These are phyloP conservation scores for Graphiopsis chlorocephala DNA, from an alignment of 2,329 filamentous ascomycete genomes.

Conservation along the genomic window DNA sequence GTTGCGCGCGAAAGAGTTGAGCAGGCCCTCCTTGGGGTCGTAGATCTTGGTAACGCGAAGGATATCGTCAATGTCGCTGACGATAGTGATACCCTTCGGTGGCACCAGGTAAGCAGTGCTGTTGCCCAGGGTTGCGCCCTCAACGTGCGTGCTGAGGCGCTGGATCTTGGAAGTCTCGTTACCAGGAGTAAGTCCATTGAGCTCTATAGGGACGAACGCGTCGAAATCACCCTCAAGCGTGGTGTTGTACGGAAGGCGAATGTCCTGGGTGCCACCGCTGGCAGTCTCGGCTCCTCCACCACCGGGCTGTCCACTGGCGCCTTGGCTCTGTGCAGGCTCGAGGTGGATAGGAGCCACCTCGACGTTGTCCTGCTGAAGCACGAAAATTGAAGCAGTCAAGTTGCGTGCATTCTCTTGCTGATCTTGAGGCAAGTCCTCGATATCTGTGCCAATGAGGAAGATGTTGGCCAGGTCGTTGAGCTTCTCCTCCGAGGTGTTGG, in stretches of 20 bases:
- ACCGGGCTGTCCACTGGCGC: conserved; percentile 48
- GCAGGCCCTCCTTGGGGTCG: conserved; percentile 67
- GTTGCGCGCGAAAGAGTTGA: conserved; percentile 72
- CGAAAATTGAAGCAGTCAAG: conserved; percentile 68
- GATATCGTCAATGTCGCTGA: conserved; percentile 79
- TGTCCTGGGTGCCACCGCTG: conserved; percentile 59
- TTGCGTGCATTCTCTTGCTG: conserved; percentile 70
- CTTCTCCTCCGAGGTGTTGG: conserved; percentile 62
- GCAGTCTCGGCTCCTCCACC: conserved; percentile 52
- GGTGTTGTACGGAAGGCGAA: conserved; percentile 64
- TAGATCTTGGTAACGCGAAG: conserved; percentile 80
- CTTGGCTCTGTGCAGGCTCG: conserved; percentile 56
- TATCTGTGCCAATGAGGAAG: conserved; percentile 65
- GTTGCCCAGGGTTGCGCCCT: conserved; percentile 65
- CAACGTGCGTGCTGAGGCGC: conserved; percentile 64
- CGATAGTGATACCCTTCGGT: conserved; percentile 64
- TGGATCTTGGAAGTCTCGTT: conserved; percentile 65
- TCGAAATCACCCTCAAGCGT: conserved; percentile 71
- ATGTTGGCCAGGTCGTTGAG: conserved; percentile 67
- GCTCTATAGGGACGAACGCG: conserved; percentile 62
- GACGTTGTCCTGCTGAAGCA: conserved; percentile 67
- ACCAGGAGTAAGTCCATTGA: conserved; percentile 60
- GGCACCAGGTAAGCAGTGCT: conserved; percentile 75
- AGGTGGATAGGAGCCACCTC: conserved; percentile 62
- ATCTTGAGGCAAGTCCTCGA: conserved; percentile 56